Conservation (phyloP, 306 rosid species). For the Quercus robur region DNA sequence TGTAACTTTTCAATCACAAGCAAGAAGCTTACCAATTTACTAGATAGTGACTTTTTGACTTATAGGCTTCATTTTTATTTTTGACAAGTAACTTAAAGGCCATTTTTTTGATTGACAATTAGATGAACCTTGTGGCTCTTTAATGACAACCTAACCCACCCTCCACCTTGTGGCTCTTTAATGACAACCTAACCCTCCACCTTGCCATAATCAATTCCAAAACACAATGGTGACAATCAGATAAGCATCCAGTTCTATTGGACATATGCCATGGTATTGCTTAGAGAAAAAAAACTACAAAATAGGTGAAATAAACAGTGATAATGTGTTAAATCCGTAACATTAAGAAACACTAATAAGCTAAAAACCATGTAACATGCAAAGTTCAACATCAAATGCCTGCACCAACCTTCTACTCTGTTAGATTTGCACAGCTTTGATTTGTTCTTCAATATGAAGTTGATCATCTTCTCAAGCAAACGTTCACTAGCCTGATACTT, state of each 20-base stretch:
- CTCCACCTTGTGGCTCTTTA: too few species aligned
- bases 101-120: too few species aligned
- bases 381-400: slow-evolving; percentile 19
- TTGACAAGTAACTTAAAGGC: too few species aligned
- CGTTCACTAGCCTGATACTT: slow-evolving; percentile 86
- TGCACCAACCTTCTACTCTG: slow-evolving; percentile 70
- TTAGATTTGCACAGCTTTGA: slow-evolving; percentile 76
- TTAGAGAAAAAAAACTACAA: background rate
- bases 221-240: background rate
- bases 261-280: background rate
- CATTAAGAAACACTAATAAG: background rate
- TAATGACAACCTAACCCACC: too few species aligned
- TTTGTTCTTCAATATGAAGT: slow-evolving; percentile 67
- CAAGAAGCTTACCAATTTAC: too few species aligned
- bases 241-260: background rate
- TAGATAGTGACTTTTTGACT: too few species aligned
- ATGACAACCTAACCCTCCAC: too few species aligned
- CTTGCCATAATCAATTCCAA: background rate
- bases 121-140: too few species aligned
- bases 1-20: background rate
- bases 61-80: too few species aligned
- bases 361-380: background rate
- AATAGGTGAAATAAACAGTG: background rate
- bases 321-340: background rate
- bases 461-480: slow-evolving; percentile 74